Conservation (phyloP, 2,329 filamentous ascomycete species). For the Colletotrichum sp. region DNA sequence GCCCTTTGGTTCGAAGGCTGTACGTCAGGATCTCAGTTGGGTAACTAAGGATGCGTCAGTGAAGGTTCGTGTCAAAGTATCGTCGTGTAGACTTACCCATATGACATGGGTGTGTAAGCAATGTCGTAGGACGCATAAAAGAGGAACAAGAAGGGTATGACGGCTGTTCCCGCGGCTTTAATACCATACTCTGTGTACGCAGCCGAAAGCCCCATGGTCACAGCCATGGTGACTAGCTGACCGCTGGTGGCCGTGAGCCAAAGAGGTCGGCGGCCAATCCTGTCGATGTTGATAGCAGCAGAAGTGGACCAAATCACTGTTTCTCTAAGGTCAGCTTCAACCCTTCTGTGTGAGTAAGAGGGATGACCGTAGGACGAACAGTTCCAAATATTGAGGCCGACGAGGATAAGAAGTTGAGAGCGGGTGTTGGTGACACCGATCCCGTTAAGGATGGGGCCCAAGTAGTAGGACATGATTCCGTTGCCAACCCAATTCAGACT, state of each 20-base stretch:
- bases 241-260: neutral
- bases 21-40: neutral
- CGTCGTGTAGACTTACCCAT: neutral
- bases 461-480: neutral
- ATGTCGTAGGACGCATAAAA: neutral
- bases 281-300: constrained; percentile 3
- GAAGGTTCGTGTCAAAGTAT: neutral
- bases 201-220: neutral
- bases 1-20: neutral
- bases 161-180: neutral
- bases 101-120: neutral
- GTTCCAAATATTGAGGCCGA: neutral
- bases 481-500: neutral
- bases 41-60: neutral
- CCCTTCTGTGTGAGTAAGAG: neutral
- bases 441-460: constrained; percentile 1
- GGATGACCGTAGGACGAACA: neutral
- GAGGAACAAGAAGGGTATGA: neutral
- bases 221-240: neutral
- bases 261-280: neutral
- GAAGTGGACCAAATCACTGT: neutral
- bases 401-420: neutral
- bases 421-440: neutral
- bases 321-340: neutral
- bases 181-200: neutral